Conservation (phyloP, 2,329 filamentous ascomycete species). For the Colletotrichum horii region DNA sequence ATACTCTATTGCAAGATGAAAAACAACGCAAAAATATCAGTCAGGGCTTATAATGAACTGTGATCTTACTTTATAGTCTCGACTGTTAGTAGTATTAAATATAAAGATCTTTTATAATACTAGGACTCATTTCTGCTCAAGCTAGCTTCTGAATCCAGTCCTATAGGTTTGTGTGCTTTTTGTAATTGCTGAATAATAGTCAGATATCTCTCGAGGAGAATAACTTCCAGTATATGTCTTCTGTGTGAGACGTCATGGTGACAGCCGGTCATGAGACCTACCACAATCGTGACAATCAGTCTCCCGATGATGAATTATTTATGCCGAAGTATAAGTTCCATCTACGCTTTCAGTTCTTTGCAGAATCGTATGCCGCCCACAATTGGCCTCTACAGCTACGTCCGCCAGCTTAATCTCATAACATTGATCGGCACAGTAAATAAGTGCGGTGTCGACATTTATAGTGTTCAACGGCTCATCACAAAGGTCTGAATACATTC, state of each 20-base stretch:
- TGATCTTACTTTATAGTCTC: too few relatives aligned
- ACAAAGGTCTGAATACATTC: neutral
- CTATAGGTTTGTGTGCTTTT: too few relatives aligned
- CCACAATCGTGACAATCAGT: neutral
- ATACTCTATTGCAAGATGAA: too few relatives aligned
- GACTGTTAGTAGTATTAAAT: too few relatives aligned
- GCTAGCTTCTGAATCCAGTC: too few relatives aligned
- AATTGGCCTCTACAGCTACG: neutral
- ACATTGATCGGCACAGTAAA: accelerated
- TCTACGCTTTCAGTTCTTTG: neutral
- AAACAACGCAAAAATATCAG: too few relatives aligned
- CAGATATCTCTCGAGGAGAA: too few relatives aligned
- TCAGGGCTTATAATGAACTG: too few relatives aligned
- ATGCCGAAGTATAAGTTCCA: neutral
- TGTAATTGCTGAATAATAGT: too few relatives aligned
- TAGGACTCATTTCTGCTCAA: too few relatives aligned
- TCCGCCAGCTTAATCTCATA: neutral
- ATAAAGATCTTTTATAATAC: too few relatives aligned
- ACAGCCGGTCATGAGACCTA: neutral
- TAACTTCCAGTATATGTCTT: accelerated
- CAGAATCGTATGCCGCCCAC: neutral
- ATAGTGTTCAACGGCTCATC: accelerated
- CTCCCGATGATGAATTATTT: neutral
- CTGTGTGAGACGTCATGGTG: neutral
- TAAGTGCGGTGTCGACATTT: accelerated